Base-by-base conservation (phyloP, 2,329 filamentous ascomycete genomes). In the Aureobasidium sp. region DNA sequence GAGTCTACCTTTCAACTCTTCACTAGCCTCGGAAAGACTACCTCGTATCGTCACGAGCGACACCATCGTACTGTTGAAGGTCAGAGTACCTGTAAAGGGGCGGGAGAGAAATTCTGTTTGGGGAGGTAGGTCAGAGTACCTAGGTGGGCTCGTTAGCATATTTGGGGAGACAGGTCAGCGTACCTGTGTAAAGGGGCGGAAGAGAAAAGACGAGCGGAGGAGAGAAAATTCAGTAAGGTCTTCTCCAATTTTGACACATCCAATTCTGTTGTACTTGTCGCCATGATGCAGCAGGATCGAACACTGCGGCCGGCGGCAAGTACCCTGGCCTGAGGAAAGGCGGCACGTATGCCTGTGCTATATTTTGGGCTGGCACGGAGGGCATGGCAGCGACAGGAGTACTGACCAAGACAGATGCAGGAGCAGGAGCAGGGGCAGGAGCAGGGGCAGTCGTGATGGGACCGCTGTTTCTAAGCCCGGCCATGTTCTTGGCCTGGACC, bases 21-120 rank as follows among this genome's bases (percentile, higher is more conserved):
- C 51, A 55, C 34, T 41, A 41, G 51, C 37, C 51, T 55, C 51
- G n/a, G 34, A 1, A 29, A 55, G 51, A 39, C 51, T 55, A 39
- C 20, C 36, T 15, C 26, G 51, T 41, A 43, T 55, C 51, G 36
- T 55, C 51, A 55, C 51, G 36, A 55, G 51, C 36, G 51, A 55
- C 7, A 55, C 51, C 51, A 55, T 39, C 51, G 6, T 55, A 55
- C 53, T 57, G 53, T 57, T 46, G 36, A 46, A 57, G 53, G 53
- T 46, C 53, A 57, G 53, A 57, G 53, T 57, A 57, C 53, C 53
- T 57, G 12, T 56, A 15, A 32, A 47, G 44, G 29, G 36, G 53
- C 37, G 37, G 29, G 9, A 44, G 53, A 57, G 53, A 57, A 57
- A 12, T 24, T 44, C 39, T 57, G 39, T 57, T 55, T 39, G 36